Base-by-base conservation (phyloP, 768 basidiomycete genomes). In the Amanita subjunquillea region DNA sequence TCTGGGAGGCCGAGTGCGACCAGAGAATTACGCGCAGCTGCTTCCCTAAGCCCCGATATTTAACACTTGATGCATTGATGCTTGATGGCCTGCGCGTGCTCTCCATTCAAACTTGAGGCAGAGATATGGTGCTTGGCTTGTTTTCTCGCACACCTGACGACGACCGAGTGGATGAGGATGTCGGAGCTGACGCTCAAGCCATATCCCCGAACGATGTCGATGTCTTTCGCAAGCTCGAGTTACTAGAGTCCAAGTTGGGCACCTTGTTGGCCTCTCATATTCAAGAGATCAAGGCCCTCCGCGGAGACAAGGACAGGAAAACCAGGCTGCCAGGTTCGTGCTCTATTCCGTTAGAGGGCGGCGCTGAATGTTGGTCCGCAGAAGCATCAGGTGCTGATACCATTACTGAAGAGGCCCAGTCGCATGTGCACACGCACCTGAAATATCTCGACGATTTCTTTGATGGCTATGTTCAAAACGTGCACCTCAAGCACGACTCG, bases 381-480 rank as follows among this genome's bases (percentile, higher is more conserved):
- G 47, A 12, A 32, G 32, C 6, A 20, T 34, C 47, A 37, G 30
- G 32, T 22, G 20, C 7, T 7, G 17, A 20, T n/a, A 25, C 17
- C 20, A 48, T 34, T 13, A 4, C 34, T 46, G 22, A 46, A 8
- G 40, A 3, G 27, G 37, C 20, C 23, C 55, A 53, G 47, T 30
- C 56, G 2, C 59, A 50, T 2, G 17, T 61, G 23, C 59, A 63
- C 34, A 51, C 51, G 8, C 63, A 67, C 23, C 48, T 59, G 13
- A 56, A 61, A 20, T 57, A 59, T 23, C 51, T 69, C 25, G 57
- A 63, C 27, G 49, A 57, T 1, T 69, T 69, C 56, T 55, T 69
- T 22, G 48, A n/a, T n/a, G n/a, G n/a, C n/a, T n/a, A n/a, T n/a
- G n/a, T n/a, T n/a, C n/a, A n/a, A n/a, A n/a, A n/a, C n/a, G n/a